These are phyloP conservation scores for Monosporozyma yasuniensis DNA, from an alignment of 805 yeast genomes.

Conservation along the genomic window DNA sequence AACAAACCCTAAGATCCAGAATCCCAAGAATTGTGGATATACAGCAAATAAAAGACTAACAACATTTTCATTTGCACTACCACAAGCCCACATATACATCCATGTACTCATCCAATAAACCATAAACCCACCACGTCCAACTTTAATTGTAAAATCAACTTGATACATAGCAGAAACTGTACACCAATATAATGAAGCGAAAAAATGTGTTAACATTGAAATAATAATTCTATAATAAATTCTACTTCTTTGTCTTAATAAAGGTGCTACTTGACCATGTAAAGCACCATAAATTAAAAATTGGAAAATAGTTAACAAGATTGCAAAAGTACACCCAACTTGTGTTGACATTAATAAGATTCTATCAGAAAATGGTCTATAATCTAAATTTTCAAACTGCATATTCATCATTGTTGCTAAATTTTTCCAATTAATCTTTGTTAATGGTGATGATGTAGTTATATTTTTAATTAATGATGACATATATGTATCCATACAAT, in stretches of 20 bases:
- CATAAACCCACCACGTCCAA: constrained; percentile 64
- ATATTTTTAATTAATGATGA: constrained; percentile 14
- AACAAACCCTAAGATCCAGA: constrained; percentile 67
- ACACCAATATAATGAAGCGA: constrained; percentile 50
- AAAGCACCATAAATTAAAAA: constrained; percentile 48
- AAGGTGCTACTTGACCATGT: constrained; percentile 41
- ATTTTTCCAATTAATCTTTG: constrained; percentile 3
- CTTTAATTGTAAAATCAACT: constrained; percentile 47
- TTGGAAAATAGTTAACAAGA: constrained; percentile 66
- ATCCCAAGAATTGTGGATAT: constrained; percentile 56
- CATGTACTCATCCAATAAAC: constrained; percentile 64
- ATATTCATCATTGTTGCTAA: constrained; percentile 24
- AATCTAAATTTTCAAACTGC: constrained; percentile 34
- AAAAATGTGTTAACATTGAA: constrained; percentile 43
- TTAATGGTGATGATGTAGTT: constrained; percentile 8
- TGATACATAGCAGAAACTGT: constrained; percentile 62
- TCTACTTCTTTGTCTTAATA: constrained; percentile 37
- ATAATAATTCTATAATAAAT: constrained; percentile 43
- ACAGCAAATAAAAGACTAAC: constrained; percentile 42
- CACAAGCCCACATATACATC: constrained; percentile 66
- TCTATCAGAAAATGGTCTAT: constrained; percentile 41
- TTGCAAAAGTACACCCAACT: constrained; percentile 63
- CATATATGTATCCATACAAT: constrained; percentile 4
- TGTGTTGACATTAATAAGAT: constrained; percentile 58
- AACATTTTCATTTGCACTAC: constrained; percentile 62